These are phyloP conservation scores for Russula ochroleuca DNA, from an alignment of 768 basidiomycete genomes.

Conservation along the genomic window DNA sequence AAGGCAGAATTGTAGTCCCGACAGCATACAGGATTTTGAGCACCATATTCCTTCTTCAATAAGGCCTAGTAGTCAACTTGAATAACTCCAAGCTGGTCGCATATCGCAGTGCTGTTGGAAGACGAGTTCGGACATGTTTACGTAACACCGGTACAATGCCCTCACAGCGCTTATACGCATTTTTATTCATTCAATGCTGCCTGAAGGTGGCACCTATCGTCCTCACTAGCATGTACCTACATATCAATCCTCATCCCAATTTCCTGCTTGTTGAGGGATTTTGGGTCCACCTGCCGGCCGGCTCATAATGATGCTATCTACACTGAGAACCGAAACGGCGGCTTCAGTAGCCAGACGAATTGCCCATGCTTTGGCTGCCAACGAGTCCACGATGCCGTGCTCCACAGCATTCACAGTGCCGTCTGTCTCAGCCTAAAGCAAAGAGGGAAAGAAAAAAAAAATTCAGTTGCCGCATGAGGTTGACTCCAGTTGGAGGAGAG, in stretches of 20 bases:
- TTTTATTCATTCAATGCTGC: background rate
- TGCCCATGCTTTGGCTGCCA: slow-evolving; percentile 88
- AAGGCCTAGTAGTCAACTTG: background rate
- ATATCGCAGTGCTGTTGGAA: too few relatives aligned
- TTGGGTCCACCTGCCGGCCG: slow-evolving; percentile 89
- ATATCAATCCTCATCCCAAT: slow-evolving; percentile 75
- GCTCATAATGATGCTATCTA: slow-evolving; percentile 97
- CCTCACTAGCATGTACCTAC: background rate
- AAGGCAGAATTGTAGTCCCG: slow-evolving; percentile 45
- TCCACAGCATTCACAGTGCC: slow-evolving; percentile 65
- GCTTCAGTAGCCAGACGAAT: slow-evolving; percentile 88
- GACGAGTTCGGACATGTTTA: background rate
- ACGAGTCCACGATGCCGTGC: slow-evolving; percentile 76
- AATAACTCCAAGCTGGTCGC: too few relatives aligned
- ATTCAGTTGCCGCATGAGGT: slow-evolving; percentile 14
- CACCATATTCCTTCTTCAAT: slow-evolving; percentile 41
- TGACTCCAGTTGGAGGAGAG: slow-evolving; percentile 9
- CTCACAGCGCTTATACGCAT: too few relatives aligned
- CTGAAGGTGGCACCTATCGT: background rate
- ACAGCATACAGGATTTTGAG: slow-evolving; percentile 45
- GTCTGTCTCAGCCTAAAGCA: slow-evolving; percentile 64
- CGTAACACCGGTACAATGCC: background rate
- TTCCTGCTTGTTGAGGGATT: slow-evolving; percentile 79
- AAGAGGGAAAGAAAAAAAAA: background rate
- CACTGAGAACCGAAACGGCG: slow-evolving; percentile 83